phyloP scores from a whole-genome alignment of 2,329 filamentous ascomycete genomes.

The Aspergillus sp. region DNA sequence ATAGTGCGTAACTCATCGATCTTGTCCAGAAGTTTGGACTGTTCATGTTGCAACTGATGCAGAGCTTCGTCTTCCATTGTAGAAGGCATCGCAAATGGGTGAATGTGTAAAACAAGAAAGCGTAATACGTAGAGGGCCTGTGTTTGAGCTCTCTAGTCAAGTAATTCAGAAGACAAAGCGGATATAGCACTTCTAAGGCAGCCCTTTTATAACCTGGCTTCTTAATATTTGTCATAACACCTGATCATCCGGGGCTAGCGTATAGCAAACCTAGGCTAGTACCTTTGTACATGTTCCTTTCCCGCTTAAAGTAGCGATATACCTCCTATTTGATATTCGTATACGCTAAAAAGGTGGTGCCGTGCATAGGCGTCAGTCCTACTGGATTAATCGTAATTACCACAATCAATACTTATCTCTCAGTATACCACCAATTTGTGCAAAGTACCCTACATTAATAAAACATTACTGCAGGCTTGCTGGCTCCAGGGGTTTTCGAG shows the following conservation, averaged over 20 bases:
- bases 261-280: neutral
- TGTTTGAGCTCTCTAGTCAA: neutral
- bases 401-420: no score
- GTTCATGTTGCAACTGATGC: constrained; percentile 14
- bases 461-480: no score
- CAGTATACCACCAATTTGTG: no score
- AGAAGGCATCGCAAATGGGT: constrained; percentile 9
- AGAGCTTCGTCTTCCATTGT: constrained; percentile 5
- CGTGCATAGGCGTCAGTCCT: no score
- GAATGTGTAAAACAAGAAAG: neutral
- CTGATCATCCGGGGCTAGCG: neutral
- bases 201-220: neutral
- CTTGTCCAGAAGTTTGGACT: constrained; percentile 43
- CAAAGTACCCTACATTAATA: no score
- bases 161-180: neutral
- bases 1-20: constrained; percentile 45
- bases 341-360: no score
- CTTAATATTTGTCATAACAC: neutral
- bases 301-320: neutral
- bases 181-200: neutral
- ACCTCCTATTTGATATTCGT: no score
- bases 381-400: no score
- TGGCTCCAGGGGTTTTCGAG: neutral
- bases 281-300: neutral
- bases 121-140: neutral